Conservation (phyloP, 495 filamentous ascomycete genomes). For the Aspergillus homomorphus region DNA sequence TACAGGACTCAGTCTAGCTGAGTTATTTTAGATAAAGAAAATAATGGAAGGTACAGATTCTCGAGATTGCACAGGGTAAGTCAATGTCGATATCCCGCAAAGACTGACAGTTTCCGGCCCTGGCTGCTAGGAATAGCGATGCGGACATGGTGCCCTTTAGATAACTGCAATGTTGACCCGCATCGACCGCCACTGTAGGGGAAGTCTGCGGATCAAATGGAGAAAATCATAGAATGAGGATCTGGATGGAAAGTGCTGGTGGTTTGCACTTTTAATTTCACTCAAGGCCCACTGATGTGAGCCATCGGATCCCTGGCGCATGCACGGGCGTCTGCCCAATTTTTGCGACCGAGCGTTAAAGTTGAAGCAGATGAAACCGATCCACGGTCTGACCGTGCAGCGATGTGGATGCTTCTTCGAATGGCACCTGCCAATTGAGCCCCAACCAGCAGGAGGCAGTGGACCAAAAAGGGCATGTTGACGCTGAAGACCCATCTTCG, state of each 20-base stretch:
- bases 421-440: neutral
- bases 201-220: neutral
- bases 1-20: neutral
- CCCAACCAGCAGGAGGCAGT: neutral
- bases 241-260: too few species aligned
- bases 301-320: neutral
- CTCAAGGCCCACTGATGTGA: neutral
- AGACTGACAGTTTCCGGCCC: neutral
- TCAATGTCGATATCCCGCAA: neutral
- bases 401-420: neutral
- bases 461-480: neutral
- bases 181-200: too few species aligned
- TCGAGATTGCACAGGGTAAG: neutral
- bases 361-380: neutral
- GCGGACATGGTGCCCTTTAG: neutral
- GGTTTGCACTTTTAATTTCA: neutral
- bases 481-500: neutral
- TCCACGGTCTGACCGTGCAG: neutral
- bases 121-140: neutral
- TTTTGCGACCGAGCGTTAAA: neutral
- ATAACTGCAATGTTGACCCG: neutral
- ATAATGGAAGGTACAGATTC: neutral
- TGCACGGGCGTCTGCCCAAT: neutral
- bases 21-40: neutral
- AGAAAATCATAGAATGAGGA: neutral